These are phyloP conservation scores for Neonectria sp. DNA, from an alignment of 2,329 filamentous ascomycete genomes.

Conservation along the genomic window DNA sequence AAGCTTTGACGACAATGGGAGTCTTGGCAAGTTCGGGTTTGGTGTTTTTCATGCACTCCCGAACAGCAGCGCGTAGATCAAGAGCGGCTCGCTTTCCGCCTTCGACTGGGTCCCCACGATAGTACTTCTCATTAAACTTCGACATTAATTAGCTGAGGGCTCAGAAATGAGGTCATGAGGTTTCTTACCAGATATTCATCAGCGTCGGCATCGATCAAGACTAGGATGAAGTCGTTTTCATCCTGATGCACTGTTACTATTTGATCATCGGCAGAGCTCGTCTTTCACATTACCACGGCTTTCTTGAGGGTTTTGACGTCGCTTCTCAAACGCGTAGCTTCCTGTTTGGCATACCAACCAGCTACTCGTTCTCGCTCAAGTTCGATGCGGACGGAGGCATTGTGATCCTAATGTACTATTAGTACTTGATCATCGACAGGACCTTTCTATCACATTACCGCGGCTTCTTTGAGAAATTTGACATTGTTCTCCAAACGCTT, in stretches of 20 bases:
- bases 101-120: background rate
- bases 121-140: constrained; percentile 13
- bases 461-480: background rate
- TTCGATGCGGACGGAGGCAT: background rate
- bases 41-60: background rate
- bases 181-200: constrained; percentile 9
- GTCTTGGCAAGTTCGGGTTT: background rate
- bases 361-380: background rate
- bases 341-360: background rate
- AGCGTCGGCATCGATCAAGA: constrained; percentile 16
- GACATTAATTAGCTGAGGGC: background rate
- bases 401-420: background rate
- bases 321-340: background rate
- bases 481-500: background rate
- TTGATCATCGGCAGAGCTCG: background rate
- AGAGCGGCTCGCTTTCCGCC: constrained; percentile 2
- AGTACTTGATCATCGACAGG: background rate
- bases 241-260: background rate
- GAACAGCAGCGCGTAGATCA: background rate
- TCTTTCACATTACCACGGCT: background rate
- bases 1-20: constrained; percentile 4
- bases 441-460: background rate
- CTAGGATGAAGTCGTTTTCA: background rate
- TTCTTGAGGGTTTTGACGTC: background rate
- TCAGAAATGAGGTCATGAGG: background rate